phyloP scores from a whole-genome alignment of 164 flowering plant species.

The Tetracentron sinense region DNA sequence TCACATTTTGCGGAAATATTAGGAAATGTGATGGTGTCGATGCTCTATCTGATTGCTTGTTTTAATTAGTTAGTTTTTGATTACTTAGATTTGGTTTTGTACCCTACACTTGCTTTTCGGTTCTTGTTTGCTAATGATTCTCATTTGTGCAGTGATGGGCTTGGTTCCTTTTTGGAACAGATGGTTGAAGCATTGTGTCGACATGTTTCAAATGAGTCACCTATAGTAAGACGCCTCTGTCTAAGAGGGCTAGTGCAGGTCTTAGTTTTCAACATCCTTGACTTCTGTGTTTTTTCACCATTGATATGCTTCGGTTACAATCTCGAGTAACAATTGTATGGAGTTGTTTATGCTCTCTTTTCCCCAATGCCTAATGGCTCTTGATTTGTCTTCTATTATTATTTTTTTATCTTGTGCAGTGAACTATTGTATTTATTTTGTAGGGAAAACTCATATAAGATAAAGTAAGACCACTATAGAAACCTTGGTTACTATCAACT shows the following conservation, averaged over 20 bases:
- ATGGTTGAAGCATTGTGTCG: conserved; percentile 82
- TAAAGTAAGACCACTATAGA: no score
- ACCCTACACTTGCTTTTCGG: neutral
- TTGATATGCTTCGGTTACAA: neutral
- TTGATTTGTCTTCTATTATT: neutral
- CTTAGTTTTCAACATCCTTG: conserved; percentile 9
- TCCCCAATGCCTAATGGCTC: neutral
- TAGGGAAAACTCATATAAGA: no score
- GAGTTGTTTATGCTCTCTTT: neutral
- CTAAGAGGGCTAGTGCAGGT: conserved; percentile 95
- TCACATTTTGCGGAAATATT: no score
- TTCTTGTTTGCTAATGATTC: conserved; percentile 9
- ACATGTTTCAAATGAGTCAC: conserved; percentile 89
- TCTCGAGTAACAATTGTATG: neutral
- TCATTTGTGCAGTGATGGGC: conserved; percentile 61
- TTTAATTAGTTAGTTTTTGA: neutral
- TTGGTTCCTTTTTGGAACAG: conserved; percentile 67
- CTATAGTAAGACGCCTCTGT: conserved; percentile 88
- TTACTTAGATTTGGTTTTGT: neutral
- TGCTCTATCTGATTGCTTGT: neutral
- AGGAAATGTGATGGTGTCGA: no score
- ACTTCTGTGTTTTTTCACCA: neutral
- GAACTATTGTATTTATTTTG: no score
- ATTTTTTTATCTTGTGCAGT: neutral
- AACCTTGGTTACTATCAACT: no score